Base-by-base conservation (phyloP, 805 yeast genomes). In the Ogataea pilisensis region DNA sequence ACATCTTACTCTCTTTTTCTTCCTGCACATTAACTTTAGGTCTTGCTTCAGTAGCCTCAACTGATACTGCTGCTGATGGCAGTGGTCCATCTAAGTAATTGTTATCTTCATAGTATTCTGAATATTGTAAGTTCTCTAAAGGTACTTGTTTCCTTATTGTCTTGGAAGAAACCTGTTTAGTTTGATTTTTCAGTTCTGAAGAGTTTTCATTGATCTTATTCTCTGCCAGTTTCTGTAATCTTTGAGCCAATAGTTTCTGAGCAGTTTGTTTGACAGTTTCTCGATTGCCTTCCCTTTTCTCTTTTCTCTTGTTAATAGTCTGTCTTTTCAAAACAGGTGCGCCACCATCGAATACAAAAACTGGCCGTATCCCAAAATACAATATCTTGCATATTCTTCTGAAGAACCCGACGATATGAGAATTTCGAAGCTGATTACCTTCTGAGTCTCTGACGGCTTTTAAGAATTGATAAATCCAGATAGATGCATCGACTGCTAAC, bases 401-500 rank as follows among this genome's bases (percentile, higher is more conserved):
- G 61, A 91, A 91, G 55, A 93, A 93, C 8, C 99, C 99, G n/a
- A 89, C 85, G 16, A 93, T 78, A 60, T 93, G 99, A 0, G 96
- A 82, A 45, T 80, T 85, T 24, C 75, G 72, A 44, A 90, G 60
- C 0, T 86, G 76, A 44, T 83, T 77, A 7, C 98, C 99, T 24
- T 84, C 83, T 30, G 76, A 65, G 58, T 89, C 95, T 50, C 98
- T 73, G 18, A 93, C 95, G 1, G 98, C 98, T 60, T 91, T 93
- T 48, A 93, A 68, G 57, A 93, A 93, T 61, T 93, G 99, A 58
- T 93, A 93, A 40, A 93, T 85, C 99, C 99, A 93, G 48, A 93
- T 93, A 2, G 98, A 91, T 1, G 99, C 99, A 69, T 93, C 99
- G 7, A 93, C 91, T 0, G 99, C 99, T 53, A 93, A 68, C 39